Evolutionary conservation across 2,329 filamentous ascomycete species (phyloP).

Genomic region (Fonsecaea erecta): DNA sequence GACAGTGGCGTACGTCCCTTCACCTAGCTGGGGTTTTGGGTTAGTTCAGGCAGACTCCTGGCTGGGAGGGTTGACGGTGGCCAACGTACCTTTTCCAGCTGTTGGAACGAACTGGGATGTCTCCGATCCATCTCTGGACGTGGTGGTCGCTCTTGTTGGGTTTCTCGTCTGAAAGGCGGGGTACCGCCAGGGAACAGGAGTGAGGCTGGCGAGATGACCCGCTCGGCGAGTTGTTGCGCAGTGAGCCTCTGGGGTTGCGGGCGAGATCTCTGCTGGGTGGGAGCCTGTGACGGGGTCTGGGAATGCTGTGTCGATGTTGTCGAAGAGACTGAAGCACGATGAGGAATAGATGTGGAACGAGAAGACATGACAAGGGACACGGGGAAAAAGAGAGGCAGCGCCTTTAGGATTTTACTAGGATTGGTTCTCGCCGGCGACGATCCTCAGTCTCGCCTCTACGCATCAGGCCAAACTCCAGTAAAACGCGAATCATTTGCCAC

Average conservation of each 20-base stretch:
- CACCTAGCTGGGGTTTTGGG: conserved; percentile 67
- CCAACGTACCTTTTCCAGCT: conserved; percentile 76
- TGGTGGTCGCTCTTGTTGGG: conserved; percentile 26
- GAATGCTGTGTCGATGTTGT: conserved; percentile 31
- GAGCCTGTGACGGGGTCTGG: conserved; percentile 17
- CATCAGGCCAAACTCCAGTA: conserved; percentile 23
- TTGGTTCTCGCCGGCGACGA: conserved; percentile 16
- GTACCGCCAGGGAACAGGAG: conserved; percentile 35
- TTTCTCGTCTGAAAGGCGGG: conserved; percentile 27
- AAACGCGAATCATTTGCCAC: conserved; percentile 31
- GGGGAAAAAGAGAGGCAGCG: conserved; percentile 15
- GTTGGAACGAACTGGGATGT: conserved; percentile 95
- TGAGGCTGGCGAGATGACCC: conserved; percentile 38
- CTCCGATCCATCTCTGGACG: conserved; percentile 77
- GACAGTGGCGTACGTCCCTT: conserved; percentile 98
- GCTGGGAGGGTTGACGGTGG: not conserved
- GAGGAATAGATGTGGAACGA: conserved; percentile 33
- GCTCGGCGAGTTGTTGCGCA: conserved; percentile 34
- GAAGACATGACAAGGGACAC: conserved; percentile 34
- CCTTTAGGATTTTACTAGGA: conserved; percentile 16
- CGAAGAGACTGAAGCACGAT: conserved; percentile 33
- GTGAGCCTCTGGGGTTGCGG: conserved; percentile 27
- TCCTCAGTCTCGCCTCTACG: conserved; percentile 19
- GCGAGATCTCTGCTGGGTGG: conserved; percentile 22
- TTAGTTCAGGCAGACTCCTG: conserved; percentile 37